A percentile compares a stretch with the other conserved stretches of the same genome.
Conservation (phyloP, 2,329 filamentous ascomycete genomes). For the Fusarium sp. region DNA sequence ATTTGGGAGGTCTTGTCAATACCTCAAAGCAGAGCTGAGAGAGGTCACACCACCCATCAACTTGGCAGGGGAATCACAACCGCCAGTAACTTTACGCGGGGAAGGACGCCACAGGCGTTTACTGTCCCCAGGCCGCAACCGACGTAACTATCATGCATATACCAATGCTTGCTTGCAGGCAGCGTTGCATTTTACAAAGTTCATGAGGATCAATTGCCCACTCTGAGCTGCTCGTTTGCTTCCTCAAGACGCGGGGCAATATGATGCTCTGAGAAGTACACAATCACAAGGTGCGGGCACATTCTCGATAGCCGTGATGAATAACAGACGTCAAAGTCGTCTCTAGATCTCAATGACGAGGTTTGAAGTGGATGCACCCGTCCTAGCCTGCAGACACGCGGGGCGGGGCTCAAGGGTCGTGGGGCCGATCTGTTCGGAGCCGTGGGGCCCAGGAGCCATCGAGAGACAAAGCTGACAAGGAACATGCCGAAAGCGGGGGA, state of each 20-base stretch:
- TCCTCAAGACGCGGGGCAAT: not conserved
- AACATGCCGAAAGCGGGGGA: conserved; percentile 32
- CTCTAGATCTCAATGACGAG: conserved; percentile 30
- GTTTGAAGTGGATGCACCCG: conserved; percentile 24
- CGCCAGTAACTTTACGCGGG: conserved; percentile 24
- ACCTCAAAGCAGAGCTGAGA: conserved; percentile 3
- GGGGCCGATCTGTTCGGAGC: conserved; percentile 25
- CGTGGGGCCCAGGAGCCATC: conserved; percentile 2
- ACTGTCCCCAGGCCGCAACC: conserved; percentile 5
- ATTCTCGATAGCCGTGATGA: not conserved
- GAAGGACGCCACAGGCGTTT: conserved; percentile 24
- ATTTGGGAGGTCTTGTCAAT: conserved; percentile 9
- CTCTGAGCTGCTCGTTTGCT: not conserved
- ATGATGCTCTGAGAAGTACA: not conserved
- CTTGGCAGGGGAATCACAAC: conserved; percentile 35
- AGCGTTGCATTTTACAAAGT: conserved; percentile 20
- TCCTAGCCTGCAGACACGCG: not conserved
- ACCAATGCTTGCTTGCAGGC: conserved; percentile 12
- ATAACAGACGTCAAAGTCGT: conserved; percentile 12
- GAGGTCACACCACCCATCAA: conserved; percentile 33
- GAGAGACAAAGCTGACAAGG: conserved; percentile 6
- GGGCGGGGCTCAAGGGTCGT: conserved; percentile 30
- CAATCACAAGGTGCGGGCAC: not conserved
- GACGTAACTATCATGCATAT: conserved; percentile 11
- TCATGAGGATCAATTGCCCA: not conserved